Percentiles rank a stretch among this genome's conserved stretches.
Evolutionary conservation across 2,329 filamentous ascomycete species (phyloP).

Genomic region (Phialophora tarda): DNA sequence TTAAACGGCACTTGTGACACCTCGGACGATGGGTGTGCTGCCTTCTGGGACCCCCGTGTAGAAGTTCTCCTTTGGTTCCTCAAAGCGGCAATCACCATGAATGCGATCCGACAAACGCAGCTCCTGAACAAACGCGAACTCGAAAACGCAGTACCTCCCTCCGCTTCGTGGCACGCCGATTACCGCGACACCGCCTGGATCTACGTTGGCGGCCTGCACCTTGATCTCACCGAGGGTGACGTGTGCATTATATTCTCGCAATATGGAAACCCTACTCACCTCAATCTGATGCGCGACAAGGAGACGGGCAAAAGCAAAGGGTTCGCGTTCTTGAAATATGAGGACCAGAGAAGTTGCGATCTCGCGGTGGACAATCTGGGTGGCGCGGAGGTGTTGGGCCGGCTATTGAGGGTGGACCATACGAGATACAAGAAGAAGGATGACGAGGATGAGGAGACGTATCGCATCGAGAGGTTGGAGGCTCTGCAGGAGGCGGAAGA

Average conservation of each 20-base stretch:
- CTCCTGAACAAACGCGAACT: slow-evolving; percentile 93
- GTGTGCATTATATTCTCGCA: slow-evolving; percentile 96
- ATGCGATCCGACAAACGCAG: slow-evolving; percentile 89
- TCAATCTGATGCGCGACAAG: slow-evolving; percentile 91
- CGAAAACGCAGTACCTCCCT: slow-evolving; percentile 82
- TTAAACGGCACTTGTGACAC: neutral
- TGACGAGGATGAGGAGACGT: slow-evolving; percentile 60
- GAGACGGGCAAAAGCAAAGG: slow-evolving; percentile 94
- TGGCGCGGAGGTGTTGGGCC: slow-evolving; percentile 79
- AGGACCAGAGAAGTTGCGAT: slow-evolving; percentile 95
- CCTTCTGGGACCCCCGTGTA: neutral
- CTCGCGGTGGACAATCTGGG: slow-evolving; percentile 95
- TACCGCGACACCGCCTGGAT: slow-evolving; percentile 97
- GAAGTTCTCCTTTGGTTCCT: neutral
- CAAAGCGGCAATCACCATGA: slow-evolving; percentile 66
- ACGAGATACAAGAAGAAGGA: slow-evolving; percentile 88
- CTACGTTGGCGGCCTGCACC: slow-evolving; percentile 93
- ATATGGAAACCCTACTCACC: slow-evolving; percentile 90
- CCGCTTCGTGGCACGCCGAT: slow-evolving; percentile 95
- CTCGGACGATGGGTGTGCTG: neutral
- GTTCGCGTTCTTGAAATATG: slow-evolving; percentile 97
- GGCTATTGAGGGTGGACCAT: slow-evolving; percentile 86
- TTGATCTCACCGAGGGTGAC: slow-evolving; percentile 92
- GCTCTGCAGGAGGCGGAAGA: slow-evolving; percentile 41
- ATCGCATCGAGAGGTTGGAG: slow-evolving; percentile 54